phyloP scores from a whole-genome alignment of 129 eudicot species.

The Helianthus tuberosus region DNA sequence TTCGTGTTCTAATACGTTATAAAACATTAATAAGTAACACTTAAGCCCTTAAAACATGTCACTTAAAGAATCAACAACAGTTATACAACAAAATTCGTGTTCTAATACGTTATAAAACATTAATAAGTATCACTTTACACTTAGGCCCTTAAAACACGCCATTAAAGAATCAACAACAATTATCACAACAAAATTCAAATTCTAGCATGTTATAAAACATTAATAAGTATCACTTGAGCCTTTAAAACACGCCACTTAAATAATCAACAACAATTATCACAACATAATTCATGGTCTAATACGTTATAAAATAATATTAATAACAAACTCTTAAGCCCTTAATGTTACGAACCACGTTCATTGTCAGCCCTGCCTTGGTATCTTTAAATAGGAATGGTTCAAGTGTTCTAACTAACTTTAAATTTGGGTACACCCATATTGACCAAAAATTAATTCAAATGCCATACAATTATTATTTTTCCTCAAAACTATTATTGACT shows the following conservation, averaged over 20 bases:
- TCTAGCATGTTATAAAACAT: not conserved
- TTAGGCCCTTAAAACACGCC: not conserved
- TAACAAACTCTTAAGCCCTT: not conserved
- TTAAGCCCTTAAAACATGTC: not conserved
- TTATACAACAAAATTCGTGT: not conserved
- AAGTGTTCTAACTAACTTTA: constrained; percentile 27
- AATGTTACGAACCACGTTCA: not conserved
- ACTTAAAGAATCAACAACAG: not conserved
- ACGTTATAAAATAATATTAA: not conserved
- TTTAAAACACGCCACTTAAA: no score
- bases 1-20: not conserved
- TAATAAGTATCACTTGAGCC: not conserved
- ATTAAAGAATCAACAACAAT: not conserved
- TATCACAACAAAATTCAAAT: not conserved
- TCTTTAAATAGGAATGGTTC: constrained; percentile 21
- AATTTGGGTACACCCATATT: constrained; percentile 19
- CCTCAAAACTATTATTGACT: constrained; percentile 2
- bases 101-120: not conserved
- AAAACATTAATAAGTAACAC: not conserved
- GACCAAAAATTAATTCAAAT: not conserved
- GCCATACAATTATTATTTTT: constrained; percentile 1
- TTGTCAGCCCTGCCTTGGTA: constrained; percentile 1
- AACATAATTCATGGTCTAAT: no score
- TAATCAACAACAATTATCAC: no score
- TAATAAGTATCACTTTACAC: not conserved